Evolutionary conservation across 345 rosid species (phyloP).

Genomic region (Eucalyptus urophylla): DNA sequence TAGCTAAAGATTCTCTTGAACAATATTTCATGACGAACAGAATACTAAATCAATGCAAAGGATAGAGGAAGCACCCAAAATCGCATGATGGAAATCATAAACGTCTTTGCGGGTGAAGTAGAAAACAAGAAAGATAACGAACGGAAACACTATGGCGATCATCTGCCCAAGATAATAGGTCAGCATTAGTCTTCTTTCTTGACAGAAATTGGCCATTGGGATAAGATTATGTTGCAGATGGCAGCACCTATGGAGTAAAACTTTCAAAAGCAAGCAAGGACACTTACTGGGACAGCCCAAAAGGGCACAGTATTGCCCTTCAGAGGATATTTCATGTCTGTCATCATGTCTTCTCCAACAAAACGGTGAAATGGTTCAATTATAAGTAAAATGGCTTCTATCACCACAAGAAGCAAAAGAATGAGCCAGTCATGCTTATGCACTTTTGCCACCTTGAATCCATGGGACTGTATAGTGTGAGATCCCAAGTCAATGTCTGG

Average conservation of each 20-base stretch:
- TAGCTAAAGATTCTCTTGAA: neutral
- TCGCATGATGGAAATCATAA: conserved; percentile 54
- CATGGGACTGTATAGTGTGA: conserved; percentile 37
- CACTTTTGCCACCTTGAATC: conserved; percentile 19
- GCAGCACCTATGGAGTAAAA: neutral
- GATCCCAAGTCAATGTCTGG: conserved; percentile 18
- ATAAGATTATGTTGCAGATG: neutral
- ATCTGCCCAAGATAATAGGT: conserved; percentile 5
- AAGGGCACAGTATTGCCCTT: conserved; percentile 38
- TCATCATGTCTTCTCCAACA: conserved; percentile 44
- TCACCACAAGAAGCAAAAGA: conserved; percentile 26
- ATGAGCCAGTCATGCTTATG: conserved; percentile 46
- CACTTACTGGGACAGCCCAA: conserved; percentile 52
- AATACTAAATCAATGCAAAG: neutral
- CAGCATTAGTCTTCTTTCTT: neutral
- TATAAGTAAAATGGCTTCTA: conserved; percentile 22
- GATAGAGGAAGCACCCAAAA: conserved; percentile 17
- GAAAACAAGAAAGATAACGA: conserved; percentile 16
- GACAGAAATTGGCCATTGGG: neutral
- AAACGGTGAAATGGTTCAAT: conserved; percentile 62
- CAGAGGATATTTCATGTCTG: conserved; percentile 45
- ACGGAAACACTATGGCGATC: conserved; percentile 25
- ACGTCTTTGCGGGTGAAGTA: conserved; percentile 32
- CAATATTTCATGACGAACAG: neutral
- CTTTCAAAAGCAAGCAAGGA: neutral